Evolutionary conservation across 169 alveolate genomes (phyloP), one percentile per base, ranked within the genome.

Genomic region (Hepatocystis sp.): DNA sequence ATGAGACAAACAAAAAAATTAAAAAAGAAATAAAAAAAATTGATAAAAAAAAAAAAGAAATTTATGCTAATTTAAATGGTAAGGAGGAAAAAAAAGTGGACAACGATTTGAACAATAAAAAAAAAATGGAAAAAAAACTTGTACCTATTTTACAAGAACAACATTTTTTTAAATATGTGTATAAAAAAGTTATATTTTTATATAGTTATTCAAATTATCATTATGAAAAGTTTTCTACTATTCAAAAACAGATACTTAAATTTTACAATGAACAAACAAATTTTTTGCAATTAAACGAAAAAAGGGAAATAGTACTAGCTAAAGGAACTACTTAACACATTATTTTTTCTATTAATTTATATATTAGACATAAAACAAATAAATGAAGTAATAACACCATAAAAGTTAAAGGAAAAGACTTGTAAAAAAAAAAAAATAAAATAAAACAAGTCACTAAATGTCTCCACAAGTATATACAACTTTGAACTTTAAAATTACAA

Each of bases 181-280:
- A 55, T 25, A 71, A 71, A n/a, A 71, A 71, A 56, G 58, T 71
- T 4, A 71, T 30, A 46, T 71, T 71, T 44, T 52, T 71, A 11
- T 71, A 61, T 52, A 56, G 78, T 34, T 71, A 71, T 49, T 51
- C 86, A 13, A 56, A 71, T 58, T 71, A 71, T 61, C 86, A 71
- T 58, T 71, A 28, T 46, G 86, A 71, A 10, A 7, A 44, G 11
- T 71, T 71, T 56, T 10, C 13, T 15, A 28, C 51, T 10, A 36
- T 60, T 23, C 40, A 21, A n/a, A 27, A 56, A 2, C 86, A 71
- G 51, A 61, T 71, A 5, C 4, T 44, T 13, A 17, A 25, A 17
- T 71, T 71, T 64, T 71, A 71, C 66, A 71, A 36, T 28, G 78
- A 71, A 34, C 86, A 71, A 25, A 60, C 15, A 27, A 49, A 3